Base-by-base conservation (phyloP, 2,329 filamentous ascomycete species). In the Verticillium klebahnii region DNA sequence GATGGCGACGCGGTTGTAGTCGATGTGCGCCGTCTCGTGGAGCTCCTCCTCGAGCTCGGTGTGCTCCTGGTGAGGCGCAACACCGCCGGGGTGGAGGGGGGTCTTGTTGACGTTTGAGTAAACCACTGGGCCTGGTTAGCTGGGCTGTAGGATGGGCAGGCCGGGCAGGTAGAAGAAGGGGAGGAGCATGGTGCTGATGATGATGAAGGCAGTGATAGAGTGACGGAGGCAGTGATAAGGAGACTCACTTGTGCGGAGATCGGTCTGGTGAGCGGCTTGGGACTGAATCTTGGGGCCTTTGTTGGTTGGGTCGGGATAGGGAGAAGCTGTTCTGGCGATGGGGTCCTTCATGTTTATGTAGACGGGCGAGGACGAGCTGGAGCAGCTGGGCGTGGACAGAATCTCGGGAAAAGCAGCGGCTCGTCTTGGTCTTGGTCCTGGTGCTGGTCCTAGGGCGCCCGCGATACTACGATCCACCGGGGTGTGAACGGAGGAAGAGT, bases 1-100 rank as follows among this genome's bases (percentile, higher is more conserved):
- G 84, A 99, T 99, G 67, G 95, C 92, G 73, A 99, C 95, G 74
- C 93, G 91, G 80, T 98, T 91, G 77, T 98, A 99, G 85, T 99
- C 95, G 74, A 99, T 99, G 85, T 99, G 94, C 69, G 95, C 95
- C 74, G 90, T 93, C 80, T 97, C 92, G 79, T 98, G 93, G 65
- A 99, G 90, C 78, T 67, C 92, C 82, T 98, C 93, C 82, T 99
- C 84, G 67, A 99, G 88, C 78, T 98, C 95, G 56, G 95, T 98
- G 86, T 97, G 94, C 76, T 96, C 90, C 72, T 85, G 84, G 73
- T 88, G 83, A 67, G 93, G 92, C 92, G 90, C 84, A 69, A 97
- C 90, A 88, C 93, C 93, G 76, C 87, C 82, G 66, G 93, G 93
- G 85, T 97, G 93, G 70, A 97, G 89, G 72, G 87, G 87, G 72